Conservation (phyloP, 2,329 filamentous ascomycete species). For the Madurella fahalii region DNA sequence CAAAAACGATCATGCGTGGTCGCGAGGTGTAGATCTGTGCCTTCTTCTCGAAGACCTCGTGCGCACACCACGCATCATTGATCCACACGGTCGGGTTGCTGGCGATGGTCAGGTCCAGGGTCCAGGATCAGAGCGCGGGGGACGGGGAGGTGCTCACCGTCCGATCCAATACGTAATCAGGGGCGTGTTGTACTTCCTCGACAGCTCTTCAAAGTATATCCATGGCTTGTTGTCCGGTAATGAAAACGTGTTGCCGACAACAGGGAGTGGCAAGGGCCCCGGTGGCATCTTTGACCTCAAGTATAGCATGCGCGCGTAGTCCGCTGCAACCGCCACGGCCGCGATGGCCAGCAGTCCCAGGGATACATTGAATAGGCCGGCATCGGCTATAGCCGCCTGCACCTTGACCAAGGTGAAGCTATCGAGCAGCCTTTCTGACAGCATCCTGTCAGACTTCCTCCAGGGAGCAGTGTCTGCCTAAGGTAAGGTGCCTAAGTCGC, state of each 20-base stretch:
- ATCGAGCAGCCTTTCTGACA: slow-evolving; percentile 22
- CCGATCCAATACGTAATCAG: slow-evolving; percentile 56
- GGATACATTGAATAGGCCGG: slow-evolving; percentile 19
- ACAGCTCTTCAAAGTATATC: slow-evolving; percentile 53
- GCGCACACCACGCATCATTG: slow-evolving; percentile 46
- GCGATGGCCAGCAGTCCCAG: slow-evolving; percentile 26
- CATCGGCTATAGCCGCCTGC: slow-evolving; percentile 23
- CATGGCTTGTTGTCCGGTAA: slow-evolving; percentile 53
- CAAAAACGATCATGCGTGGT: slow-evolving; percentile 47
- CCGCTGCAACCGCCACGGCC: slow-evolving; percentile 31
- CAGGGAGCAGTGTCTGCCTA: not conserved
- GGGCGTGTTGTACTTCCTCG: slow-evolving; percentile 44
- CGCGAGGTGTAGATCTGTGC: slow-evolving; percentile 48
- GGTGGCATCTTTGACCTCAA: slow-evolving; percentile 49
- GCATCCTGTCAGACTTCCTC: slow-evolving; percentile 18
- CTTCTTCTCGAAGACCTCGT: slow-evolving; percentile 52
- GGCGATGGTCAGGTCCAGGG: not conserved
- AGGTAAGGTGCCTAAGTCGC: not conserved
- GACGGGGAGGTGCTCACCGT: slow-evolving; percentile 31
- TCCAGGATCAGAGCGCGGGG: not conserved
- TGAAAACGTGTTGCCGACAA: slow-evolving; percentile 53
- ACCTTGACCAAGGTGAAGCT: slow-evolving; percentile 23
- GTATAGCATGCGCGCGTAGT: slow-evolving; percentile 48
- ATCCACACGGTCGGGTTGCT: slow-evolving; percentile 44
- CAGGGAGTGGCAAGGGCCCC: slow-evolving; percentile 49